Percentiles rank a stretch among this genome's conserved stretches.
phyloP scores from a whole-genome alignment of 352 stramenopile species.

The Phytopythium ostracodes region DNA sequence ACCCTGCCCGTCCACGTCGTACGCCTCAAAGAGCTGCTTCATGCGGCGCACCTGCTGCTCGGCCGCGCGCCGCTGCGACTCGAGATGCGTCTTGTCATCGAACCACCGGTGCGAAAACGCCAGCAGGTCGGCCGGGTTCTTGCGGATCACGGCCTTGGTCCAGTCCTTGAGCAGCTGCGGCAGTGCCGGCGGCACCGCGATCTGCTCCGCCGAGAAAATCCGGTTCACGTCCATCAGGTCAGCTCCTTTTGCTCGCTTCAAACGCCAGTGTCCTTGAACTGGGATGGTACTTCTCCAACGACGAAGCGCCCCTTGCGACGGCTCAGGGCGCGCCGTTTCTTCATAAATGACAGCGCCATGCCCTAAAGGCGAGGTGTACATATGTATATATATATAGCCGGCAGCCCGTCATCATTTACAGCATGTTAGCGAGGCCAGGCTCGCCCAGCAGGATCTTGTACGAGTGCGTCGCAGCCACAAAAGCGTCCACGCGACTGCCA shows the following conservation, averaged over 20 bases:
- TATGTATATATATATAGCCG: slow-evolving; percentile 7
- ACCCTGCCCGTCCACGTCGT: slow-evolving; percentile 77
- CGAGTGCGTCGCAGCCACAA: slow-evolving; percentile 72
- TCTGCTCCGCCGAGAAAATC: slow-evolving; percentile 92
- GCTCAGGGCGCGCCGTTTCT: not conserved
- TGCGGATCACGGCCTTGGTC: slow-evolving; percentile 87
- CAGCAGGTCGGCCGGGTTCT: slow-evolving; percentile 70
- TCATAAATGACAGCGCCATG: not conserved
- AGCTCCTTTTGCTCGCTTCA: not conserved
- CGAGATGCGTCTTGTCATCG: slow-evolving; percentile 63
- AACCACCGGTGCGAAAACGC: slow-evolving; percentile 87
- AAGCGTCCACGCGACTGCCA: slow-evolving; percentile 64
- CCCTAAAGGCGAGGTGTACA: no score
- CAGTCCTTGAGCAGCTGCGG: slow-evolving; percentile 88
- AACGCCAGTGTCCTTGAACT: not conserved
- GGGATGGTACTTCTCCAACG: not conserved
- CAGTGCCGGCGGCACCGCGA: slow-evolving; percentile 84
- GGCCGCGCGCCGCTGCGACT: slow-evolving; percentile 54
- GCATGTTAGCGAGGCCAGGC: slow-evolving; percentile 37
- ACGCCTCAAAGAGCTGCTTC: slow-evolving; percentile 70
- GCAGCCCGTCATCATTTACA: slow-evolving; percentile 5
- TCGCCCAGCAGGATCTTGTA: slow-evolving; percentile 71
- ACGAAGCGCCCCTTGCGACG: not conserved
- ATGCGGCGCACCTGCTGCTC: slow-evolving; percentile 66
- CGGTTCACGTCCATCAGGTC: slow-evolving; percentile 88